Conservation (phyloP, 2,329 filamentous ascomycete species). For the Aspergillus fumigatus region DNA sequence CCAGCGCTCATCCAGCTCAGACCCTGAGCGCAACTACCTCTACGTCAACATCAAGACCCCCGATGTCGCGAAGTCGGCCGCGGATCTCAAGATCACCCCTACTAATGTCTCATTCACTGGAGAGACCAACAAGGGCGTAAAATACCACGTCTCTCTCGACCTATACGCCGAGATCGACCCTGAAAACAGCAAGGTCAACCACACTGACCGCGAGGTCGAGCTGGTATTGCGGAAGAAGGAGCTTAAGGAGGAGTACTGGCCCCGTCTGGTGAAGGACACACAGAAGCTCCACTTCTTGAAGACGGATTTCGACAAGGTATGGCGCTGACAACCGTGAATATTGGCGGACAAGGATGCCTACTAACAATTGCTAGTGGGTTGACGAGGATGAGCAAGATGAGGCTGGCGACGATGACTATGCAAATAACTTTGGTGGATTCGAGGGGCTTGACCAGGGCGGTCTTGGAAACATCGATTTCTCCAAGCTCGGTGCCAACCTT, state of each 20-base stretch:
- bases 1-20: conserved; percentile 80
- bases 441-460: conserved; percentile 53
- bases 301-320: conserved; percentile 95
- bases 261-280: conserved; percentile 81
- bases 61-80: conserved; percentile 69
- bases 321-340: conserved; percentile 14
- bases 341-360: background rate
- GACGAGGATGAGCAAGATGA: conserved; percentile 98
- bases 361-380: conserved; percentile 63
- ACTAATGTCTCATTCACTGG: conserved; percentile 76
- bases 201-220: conserved; percentile 84
- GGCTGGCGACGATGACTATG: conserved; percentile 70
- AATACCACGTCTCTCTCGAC: conserved; percentile 80
- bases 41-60: conserved; percentile 87
- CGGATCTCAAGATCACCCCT: conserved; percentile 80
- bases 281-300: conserved; percentile 94
- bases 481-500: conserved; percentile 68
- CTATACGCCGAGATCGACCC: conserved; percentile 90
- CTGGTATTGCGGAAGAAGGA: conserved; percentile 97
- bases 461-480: conserved; percentile 89
- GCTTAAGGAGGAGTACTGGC: conserved; percentile 91
- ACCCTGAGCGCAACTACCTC: conserved; percentile 86
- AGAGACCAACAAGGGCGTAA: conserved; percentile 78
- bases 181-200: conserved; percentile 76
- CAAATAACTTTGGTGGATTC: conserved; percentile 50